phyloP scores from a whole-genome alignment of 2,329 filamentous ascomycete species.

The Fusarium kyushuense region DNA sequence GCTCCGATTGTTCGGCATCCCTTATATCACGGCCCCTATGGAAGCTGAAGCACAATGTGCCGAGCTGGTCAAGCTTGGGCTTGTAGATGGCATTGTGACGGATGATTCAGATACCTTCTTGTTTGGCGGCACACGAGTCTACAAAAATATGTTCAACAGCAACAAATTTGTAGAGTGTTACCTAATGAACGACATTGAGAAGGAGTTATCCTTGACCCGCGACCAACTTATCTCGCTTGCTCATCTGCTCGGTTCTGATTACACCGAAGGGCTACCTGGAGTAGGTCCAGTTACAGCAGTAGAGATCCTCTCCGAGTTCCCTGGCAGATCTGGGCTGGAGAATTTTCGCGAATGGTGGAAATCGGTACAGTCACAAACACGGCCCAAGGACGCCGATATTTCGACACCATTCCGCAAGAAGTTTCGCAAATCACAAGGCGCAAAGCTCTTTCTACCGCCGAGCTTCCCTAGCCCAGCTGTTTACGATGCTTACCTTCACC shows the following conservation, averaged over 20 bases:
- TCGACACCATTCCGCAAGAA: conserved; percentile 80
- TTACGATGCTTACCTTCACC: conserved; percentile 83
- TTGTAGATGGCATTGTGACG: conserved; percentile 97
- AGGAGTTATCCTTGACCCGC: conserved; percentile 88
- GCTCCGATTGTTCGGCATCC: conserved; percentile 89
- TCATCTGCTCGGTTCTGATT: conserved; percentile 92
- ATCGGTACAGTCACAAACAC: conserved; percentile 76
- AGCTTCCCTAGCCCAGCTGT: conserved; percentile 84
- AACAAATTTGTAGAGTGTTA: conserved; percentile 99
- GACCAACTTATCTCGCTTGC: conserved; percentile 89
- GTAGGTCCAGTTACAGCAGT: conserved; percentile 95
- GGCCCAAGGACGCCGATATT: conserved; percentile 72
- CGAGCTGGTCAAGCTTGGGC: conserved; percentile 83
- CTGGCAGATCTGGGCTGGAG: conserved; percentile 69
- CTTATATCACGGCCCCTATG: conserved; percentile 98
- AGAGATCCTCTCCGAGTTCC: conserved; percentile 93
- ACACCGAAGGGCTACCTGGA: conserved; percentile 90
- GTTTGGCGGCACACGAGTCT: conserved; percentile 94
- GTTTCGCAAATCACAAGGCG: conserved; percentile 81
- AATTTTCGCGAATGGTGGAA: conserved; percentile 91
- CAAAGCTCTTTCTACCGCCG: conserved; percentile 87
- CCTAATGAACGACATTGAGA: conserved; percentile 82
- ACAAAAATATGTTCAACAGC: conserved; percentile 99
- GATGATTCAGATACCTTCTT: conserved; percentile 97
- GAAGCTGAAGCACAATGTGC: conserved; percentile 98